A percentile compares a stretch with the other conserved stretches of the same genome.
Evolutionary conservation across 176 grass and related monocot species (phyloP).

Genomic region (Urochloa ruziziensis): DNA sequence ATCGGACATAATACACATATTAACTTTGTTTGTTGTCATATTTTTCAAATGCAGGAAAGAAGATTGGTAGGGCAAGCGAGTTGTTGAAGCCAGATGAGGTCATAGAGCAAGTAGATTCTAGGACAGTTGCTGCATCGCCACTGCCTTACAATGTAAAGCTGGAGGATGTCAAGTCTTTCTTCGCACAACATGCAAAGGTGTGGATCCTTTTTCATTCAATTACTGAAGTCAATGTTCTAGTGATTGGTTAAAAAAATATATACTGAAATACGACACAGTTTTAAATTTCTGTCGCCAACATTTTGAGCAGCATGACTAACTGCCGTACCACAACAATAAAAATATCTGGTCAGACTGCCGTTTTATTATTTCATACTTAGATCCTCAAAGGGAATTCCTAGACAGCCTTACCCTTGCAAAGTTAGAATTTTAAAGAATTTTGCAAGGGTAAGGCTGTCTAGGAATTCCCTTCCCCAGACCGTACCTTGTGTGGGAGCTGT

Average conservation of each 20-base stretch:
- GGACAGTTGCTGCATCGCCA: constrained; percentile 60
- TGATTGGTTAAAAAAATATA: not conserved
- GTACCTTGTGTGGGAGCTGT: too few species aligned
- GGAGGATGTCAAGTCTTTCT: constrained; percentile 72
- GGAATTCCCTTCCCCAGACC: too few species aligned
- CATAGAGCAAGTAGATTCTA: constrained; percentile 58
- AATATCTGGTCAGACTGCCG: not conserved
- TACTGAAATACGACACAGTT: not conserved
- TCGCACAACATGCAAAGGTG: constrained; percentile 61
- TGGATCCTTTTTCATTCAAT: constrained; percentile 19
- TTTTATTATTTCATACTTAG: not conserved
- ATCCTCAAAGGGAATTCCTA: not conserved
- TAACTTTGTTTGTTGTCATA: not conserved
- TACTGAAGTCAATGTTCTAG: not conserved
- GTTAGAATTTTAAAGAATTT: too few species aligned
- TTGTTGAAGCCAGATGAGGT: constrained; percentile 57
- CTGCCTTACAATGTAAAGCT: constrained; percentile 72
- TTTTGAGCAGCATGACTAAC: not conserved
- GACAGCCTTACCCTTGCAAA: too few species aligned
- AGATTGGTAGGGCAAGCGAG: constrained; percentile 46
- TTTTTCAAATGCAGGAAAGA: constrained; percentile 52
- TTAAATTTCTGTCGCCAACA: not conserved
- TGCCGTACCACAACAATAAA: not conserved
- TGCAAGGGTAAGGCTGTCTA: too few species aligned
- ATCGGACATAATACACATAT: not conserved